Conservation (phyloP, 768 basidiomycete genomes). For the Strobilomyces confusus region DNA sequence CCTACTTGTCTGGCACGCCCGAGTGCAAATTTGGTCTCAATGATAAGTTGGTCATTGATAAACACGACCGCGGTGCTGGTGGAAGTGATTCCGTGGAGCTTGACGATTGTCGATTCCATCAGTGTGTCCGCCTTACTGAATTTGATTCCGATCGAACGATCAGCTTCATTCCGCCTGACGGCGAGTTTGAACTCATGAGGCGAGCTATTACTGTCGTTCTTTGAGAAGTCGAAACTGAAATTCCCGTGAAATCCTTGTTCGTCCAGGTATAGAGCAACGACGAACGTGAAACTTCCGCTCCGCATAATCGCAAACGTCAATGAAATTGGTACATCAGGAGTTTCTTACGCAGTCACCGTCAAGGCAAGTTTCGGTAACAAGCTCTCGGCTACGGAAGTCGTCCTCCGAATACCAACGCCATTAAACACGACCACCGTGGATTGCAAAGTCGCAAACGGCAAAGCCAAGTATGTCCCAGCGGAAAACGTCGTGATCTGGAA, state of each 20-base stretch:
- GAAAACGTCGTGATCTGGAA: slow-evolving; percentile 99
- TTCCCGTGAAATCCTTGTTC: not conserved
- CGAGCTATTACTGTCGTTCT: slow-evolving; percentile 32
- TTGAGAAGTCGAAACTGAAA: slow-evolving; percentile 1
- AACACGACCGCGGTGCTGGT: slow-evolving; percentile 54
- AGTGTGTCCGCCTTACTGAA: slow-evolving; percentile 92
- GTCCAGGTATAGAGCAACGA: slow-evolving; percentile 87
- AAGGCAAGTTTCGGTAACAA: slow-evolving; percentile 90
- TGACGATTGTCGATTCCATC: slow-evolving; percentile 98
- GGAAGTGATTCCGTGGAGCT: slow-evolving; percentile 79
- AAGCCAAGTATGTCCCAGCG: slow-evolving; percentile 95
- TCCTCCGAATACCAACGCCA: slow-evolving; percentile 93
- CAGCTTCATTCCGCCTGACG: slow-evolving; percentile 96
- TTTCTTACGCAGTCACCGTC: slow-evolving; percentile 85
- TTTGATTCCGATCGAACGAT: slow-evolving; percentile 94
- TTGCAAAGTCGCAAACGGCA: slow-evolving; percentile 87
- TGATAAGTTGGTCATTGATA: slow-evolving; percentile 96
- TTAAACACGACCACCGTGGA: slow-evolving; percentile 91
- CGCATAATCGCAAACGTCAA: slow-evolving; percentile 86
- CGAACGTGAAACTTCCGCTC: slow-evolving; percentile 93
- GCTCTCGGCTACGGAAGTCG: slow-evolving; percentile 87
- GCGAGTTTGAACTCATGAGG: slow-evolving; percentile 99
- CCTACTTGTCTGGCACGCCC: slow-evolving; percentile 93
- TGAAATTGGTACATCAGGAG: slow-evolving; percentile 88
- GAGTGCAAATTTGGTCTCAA: slow-evolving; percentile 99